A percentile compares a stretch with the other conserved stretches of the same genome.
Evolutionary conservation across 768 basidiomycete species (phyloP).

Genomic region (Leccinum uliginosum): DNA sequence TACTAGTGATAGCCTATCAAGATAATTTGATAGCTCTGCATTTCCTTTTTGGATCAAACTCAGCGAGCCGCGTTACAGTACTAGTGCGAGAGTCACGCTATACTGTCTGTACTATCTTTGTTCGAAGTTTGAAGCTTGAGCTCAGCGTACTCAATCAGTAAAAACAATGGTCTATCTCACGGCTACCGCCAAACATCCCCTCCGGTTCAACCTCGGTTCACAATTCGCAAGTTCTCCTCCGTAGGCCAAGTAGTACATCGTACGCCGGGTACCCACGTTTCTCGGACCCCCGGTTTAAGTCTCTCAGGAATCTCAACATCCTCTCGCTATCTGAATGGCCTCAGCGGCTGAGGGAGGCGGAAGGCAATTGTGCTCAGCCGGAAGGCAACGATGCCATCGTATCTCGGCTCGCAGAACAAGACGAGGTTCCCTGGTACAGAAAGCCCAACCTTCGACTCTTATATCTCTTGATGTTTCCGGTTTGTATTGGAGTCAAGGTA

Average conservation of each 20-base stretch:
- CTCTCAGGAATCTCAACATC: not conserved
- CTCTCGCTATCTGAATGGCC: constrained; percentile 2
- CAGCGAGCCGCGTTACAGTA: too few species aligned
- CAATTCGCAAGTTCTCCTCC: not conserved
- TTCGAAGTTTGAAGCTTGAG: too few species aligned
- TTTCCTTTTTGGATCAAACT: too few species aligned
- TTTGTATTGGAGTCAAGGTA: constrained; percentile 19
- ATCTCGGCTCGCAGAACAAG: constrained; percentile 30
- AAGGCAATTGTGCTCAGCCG: not conserved
- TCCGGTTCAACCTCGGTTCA: not conserved
- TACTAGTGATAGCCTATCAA: too few species aligned
- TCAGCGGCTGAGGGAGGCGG: not conserved
- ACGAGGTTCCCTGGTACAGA: constrained; percentile 56
- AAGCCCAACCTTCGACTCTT: constrained; percentile 55
- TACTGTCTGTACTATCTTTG: too few species aligned
- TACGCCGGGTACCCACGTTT: not conserved
- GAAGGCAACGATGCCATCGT: constrained; percentile 9
- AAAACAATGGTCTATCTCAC: too few species aligned
- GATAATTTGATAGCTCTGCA: too few species aligned
- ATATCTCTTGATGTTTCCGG: constrained; percentile 53
- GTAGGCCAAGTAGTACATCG: not conserved
- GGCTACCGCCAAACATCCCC: not conserved
- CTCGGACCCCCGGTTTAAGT: not conserved
- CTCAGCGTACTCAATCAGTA: too few species aligned
- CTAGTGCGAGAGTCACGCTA: too few species aligned